Percentiles rank a stretch among this genome's conserved stretches.
Conservation (phyloP, 1,139 yeast species). For the Scheffersomyces cryptocercus region DNA sequence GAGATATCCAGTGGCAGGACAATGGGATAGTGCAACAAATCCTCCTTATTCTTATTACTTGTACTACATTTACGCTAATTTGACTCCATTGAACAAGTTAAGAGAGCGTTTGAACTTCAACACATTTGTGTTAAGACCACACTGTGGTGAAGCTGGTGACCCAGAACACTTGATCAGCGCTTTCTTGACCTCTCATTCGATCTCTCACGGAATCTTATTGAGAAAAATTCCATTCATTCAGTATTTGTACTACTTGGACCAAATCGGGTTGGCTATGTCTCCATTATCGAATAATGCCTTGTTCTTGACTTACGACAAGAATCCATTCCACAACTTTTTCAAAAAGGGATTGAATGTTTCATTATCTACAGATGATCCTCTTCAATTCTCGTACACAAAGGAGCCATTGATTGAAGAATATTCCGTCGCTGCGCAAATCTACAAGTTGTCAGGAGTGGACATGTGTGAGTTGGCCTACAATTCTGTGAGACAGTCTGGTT, state of each 20-base stretch:
- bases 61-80: constrained; percentile 83
- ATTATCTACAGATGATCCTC: constrained; percentile 68
- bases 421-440: constrained; percentile 96
- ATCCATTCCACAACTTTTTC: constrained; percentile 85
- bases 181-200: constrained; percentile 85
- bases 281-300: constrained; percentile 96
- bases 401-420: constrained; percentile 98
- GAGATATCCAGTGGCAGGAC: constrained; percentile 78
- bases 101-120: constrained; percentile 73
- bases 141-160: constrained; percentile 99
- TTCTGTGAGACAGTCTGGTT: constrained; percentile 90
- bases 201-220: constrained; percentile 90
- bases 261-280: constrained; percentile 98
- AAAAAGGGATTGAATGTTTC: constrained; percentile 92
- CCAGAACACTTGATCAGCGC: constrained; percentile 95
- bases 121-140: constrained; percentile 93
- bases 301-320: constrained; percentile 93
- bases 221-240: constrained; percentile 95
- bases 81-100: constrained; percentile 83
- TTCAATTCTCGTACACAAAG: constrained; percentile 93
- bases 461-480: constrained; percentile 91
- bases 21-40: constrained; percentile 76
- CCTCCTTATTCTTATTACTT: constrained; percentile 98
- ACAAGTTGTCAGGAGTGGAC: constrained; percentile 89
- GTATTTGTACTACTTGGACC: constrained; percentile 88